Evolutionary conservation across 208 protist genomes (phyloP), one percentile per base, ranked within the genome.

Genomic region (Leishmania mexicana): DNA sequence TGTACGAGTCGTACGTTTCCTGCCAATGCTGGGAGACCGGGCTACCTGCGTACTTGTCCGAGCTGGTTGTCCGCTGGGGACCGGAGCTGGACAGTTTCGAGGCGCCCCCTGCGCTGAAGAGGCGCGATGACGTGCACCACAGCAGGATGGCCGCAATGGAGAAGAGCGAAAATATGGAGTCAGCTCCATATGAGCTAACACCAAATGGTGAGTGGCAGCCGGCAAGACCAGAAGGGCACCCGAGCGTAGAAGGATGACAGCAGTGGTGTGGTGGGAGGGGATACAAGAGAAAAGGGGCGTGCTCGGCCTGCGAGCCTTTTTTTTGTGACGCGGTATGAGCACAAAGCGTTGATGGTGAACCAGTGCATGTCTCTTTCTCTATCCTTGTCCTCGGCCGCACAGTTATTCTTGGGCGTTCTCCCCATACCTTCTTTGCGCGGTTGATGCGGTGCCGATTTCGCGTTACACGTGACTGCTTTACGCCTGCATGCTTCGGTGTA

Each of bases 1-100:
- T 96, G 47, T 96, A 94, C 79, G 94, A 97, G 40, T 79, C 80
- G 21, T 90, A 87, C 73, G 89, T 96, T 24, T 67, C 84, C 24
- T 92, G 75, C 42, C 58, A 79, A 40, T 68, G 45, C 35, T 97
- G 94, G 94, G 64, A 79, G 57, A 73, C 7, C 0, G 88, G 87
- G 17, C 74, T 96, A 76, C 87, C 89, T 0, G 72, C 90, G 54
- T 90, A 87, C 70, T 77, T 97, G 72, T 68, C 62, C 3, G 65
- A 85, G 7, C 85, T 96, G 19, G 83, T 94, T 21, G 75, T 85
- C 38, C 85, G 88, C 3, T 96, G 90, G 90, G 94, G 92, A 10
- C 87, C 89, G 6, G 92, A 96, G 80, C 64, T 87, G 75, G 79
- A 88, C 53, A 60, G 49, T 5, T 85, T 83, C 54, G 79, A 78